Percentiles rank a stretch among this genome's conserved stretches.
Evolutionary conservation across 2,329 filamentous ascomycete genomes (phyloP).

Genomic region (Ophiostoma novo-ulmi): DNA sequence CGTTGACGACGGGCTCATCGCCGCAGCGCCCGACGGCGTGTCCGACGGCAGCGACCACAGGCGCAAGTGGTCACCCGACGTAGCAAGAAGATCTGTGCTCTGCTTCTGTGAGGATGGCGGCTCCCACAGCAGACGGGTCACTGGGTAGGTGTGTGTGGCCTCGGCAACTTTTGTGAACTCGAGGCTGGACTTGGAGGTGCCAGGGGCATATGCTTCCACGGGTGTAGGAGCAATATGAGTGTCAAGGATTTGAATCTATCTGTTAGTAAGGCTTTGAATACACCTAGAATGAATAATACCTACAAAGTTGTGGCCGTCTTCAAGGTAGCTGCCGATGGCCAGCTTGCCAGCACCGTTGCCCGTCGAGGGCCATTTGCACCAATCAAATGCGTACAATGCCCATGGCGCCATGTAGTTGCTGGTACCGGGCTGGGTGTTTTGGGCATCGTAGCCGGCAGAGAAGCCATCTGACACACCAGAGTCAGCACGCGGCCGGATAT

Average conservation of each 20-base stretch:
- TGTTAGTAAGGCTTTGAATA: background rate
- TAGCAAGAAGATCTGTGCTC: slow-evolving; percentile 88
- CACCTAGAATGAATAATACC: background rate
- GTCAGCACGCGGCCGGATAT: slow-evolving; percentile 83
- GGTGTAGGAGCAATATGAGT: slow-evolving; percentile 70
- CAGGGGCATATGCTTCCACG: slow-evolving; percentile 62
- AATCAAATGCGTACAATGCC: slow-evolving; percentile 95
- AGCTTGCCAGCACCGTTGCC: slow-evolving; percentile 81
- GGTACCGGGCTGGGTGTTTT: slow-evolving; percentile 62
- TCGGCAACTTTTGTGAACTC: slow-evolving; percentile 93
- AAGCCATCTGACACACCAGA: slow-evolving; percentile 70
- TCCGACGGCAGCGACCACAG: slow-evolving; percentile 86
- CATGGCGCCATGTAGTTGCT: slow-evolving; percentile 93
- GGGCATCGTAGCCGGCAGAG: slow-evolving; percentile 62
- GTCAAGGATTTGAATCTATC: slow-evolving; percentile 92
- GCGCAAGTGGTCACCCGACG: slow-evolving; percentile 87
- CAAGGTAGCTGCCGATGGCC: slow-evolving; percentile 90
- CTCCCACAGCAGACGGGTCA: slow-evolving; percentile 93
- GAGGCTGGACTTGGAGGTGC: slow-evolving; percentile 66
- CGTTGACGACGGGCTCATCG: slow-evolving; percentile 35
- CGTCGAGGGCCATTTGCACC: slow-evolving; percentile 95
- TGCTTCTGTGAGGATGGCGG: slow-evolving; percentile 92
- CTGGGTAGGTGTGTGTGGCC: slow-evolving; percentile 95
- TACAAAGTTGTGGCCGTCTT: slow-evolving; percentile 98
- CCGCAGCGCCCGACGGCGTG: slow-evolving; percentile 51